Evolutionary conservation across 441 rosid species (phyloP).

Genomic region (Pelargonium australe): DNA sequence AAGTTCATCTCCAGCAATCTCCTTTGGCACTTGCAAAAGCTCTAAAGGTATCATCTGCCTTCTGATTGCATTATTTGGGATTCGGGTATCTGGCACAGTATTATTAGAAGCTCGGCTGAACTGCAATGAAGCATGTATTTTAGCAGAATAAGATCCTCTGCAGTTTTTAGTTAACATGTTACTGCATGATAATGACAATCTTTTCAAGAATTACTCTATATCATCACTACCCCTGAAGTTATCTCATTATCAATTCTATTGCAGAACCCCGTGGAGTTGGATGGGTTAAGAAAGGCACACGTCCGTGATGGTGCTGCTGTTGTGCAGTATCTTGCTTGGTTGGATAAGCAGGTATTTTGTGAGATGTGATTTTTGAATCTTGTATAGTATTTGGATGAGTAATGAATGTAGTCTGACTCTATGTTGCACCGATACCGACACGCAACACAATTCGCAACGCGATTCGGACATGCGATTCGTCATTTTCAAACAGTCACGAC

Average conservation of each 20-base stretch:
- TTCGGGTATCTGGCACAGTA: background rate
- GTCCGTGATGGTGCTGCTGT: slow-evolving; percentile 99
- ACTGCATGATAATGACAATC: background rate
- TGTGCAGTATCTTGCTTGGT: slow-evolving; percentile 95
- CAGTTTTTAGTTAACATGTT: background rate
- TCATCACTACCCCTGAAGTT: background rate
- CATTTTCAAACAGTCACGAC: too few relatives aligned
- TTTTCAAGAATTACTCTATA: background rate
- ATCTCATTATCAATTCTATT: slow-evolving; percentile 7
- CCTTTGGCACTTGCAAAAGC: slow-evolving; percentile 94
- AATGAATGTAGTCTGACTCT: slow-evolving; percentile 10
- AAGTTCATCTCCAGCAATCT: slow-evolving; percentile 70
- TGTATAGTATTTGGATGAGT: slow-evolving; percentile 3
- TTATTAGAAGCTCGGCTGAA: background rate
- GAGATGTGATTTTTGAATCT: slow-evolving; percentile 9
- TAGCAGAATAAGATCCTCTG: background rate
- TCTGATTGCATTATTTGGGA: background rate
- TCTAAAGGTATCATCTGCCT: slow-evolving; percentile 51
- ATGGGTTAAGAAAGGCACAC: slow-evolving; percentile 84
- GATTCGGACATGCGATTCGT: too few relatives aligned
- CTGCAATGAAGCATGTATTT: background rate
- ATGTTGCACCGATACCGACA: too few relatives aligned
- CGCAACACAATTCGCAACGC: too few relatives aligned
- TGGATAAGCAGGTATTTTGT: slow-evolving; percentile 68
- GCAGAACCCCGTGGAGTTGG: slow-evolving; percentile 85